A percentile compares a stretch with the other conserved stretches of the same genome.
Conservation (phyloP, 805 yeast genomes). For the Yarrowia sp. region DNA sequence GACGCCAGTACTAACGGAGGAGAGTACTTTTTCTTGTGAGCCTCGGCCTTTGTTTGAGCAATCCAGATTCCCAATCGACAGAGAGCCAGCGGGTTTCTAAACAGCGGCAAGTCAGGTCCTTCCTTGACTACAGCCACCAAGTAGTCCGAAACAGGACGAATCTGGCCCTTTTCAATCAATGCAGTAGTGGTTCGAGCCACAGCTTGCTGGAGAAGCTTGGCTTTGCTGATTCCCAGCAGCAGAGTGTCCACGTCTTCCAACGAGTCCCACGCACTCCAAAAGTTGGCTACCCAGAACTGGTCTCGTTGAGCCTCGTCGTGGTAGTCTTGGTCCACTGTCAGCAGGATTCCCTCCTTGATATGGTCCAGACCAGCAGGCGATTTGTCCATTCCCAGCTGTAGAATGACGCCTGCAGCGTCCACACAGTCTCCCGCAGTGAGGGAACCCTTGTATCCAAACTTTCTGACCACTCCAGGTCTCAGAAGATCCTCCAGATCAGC, state of each 20-base stretch:
- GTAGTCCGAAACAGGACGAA: constrained; percentile 80
- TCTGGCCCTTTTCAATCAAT: constrained; percentile 79
- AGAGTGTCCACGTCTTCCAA: constrained; percentile 61
- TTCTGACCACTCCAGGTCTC: constrained; percentile 83
- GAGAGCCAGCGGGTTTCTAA: constrained; percentile 85
- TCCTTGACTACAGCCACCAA: constrained; percentile 88
- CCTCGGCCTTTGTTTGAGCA: constrained; percentile 84
- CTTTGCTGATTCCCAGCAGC: constrained; percentile 76
- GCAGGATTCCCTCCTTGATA: constrained; percentile 19
- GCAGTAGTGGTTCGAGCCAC: constrained; percentile 89
- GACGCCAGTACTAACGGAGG: constrained; percentile 88
- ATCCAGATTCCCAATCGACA: constrained; percentile 90
- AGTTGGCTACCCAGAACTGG: constrained; percentile 75
- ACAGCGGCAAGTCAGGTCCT: constrained; percentile 79
- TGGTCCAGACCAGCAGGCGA: constrained; percentile 25
- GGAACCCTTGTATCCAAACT: constrained; percentile 86
- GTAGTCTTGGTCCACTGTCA: constrained; percentile 42
- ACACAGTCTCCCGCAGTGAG: constrained; percentile 92
- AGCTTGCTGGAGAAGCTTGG: constrained; percentile 81
- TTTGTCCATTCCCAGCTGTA: constrained; percentile 57
- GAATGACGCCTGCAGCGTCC: constrained; percentile 82
- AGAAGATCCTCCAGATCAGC: constrained; percentile 85
- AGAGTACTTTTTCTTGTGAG: constrained; percentile 58
- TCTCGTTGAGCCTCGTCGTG: constrained; percentile 52
- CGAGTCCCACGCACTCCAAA: constrained; percentile 74